A percentile compares a stretch with the other conserved stretches of the same genome.
phyloP scores from a whole-genome alignment of 768 basidiomycete genomes.

The Coprinopsis cinerea region DNA sequence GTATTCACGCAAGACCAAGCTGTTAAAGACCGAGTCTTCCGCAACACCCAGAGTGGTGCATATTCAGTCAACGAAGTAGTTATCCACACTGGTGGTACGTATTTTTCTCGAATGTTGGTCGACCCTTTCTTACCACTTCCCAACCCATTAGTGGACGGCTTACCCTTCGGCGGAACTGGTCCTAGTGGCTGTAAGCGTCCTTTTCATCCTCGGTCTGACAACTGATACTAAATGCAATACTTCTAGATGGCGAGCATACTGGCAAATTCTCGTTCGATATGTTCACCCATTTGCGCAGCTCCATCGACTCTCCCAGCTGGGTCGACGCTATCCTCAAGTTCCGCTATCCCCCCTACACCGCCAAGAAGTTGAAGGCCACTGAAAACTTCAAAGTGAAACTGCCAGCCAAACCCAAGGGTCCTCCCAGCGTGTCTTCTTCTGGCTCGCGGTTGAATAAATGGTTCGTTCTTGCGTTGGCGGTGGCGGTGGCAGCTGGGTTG shows the following conservation, averaged over 20 bases:
- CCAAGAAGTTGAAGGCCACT: slow-evolving; percentile 29
- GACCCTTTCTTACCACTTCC: neutral
- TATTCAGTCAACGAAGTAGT: slow-evolving; percentile 65
- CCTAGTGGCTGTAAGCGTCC: slow-evolving; percentile 57
- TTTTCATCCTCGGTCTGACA: neutral
- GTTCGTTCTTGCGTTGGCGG: slow-evolving; percentile 41
- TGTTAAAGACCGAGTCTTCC: slow-evolving; percentile 59
- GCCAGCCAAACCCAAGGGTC: slow-evolving; percentile 40
- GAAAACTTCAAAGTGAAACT: slow-evolving; percentile 25
- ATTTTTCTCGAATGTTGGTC: neutral
- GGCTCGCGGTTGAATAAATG: slow-evolving; percentile 38
- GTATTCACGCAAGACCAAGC: slow-evolving; percentile 59
- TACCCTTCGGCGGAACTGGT: slow-evolving; percentile 75
- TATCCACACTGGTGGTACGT: slow-evolving; percentile 53
- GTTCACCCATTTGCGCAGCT: slow-evolving; percentile 70
- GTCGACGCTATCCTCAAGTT: slow-evolving; percentile 41
- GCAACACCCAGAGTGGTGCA: slow-evolving; percentile 66
- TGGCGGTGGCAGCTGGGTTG: slow-evolving; percentile 39
- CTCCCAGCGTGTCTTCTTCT: slow-evolving; percentile 22
- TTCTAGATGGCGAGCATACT: slow-evolving; percentile 59
- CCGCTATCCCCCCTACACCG: slow-evolving; percentile 61
- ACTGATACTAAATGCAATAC: neutral
- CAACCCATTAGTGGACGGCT: slow-evolving; percentile 38
- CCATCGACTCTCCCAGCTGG: slow-evolving; percentile 56
- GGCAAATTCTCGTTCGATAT: slow-evolving; percentile 72